A percentile compares a stretch with the other conserved stretches of the same genome.
Conservation (phyloP, 2,329 filamentous ascomycete species). For the Calonectria henricotiae region DNA sequence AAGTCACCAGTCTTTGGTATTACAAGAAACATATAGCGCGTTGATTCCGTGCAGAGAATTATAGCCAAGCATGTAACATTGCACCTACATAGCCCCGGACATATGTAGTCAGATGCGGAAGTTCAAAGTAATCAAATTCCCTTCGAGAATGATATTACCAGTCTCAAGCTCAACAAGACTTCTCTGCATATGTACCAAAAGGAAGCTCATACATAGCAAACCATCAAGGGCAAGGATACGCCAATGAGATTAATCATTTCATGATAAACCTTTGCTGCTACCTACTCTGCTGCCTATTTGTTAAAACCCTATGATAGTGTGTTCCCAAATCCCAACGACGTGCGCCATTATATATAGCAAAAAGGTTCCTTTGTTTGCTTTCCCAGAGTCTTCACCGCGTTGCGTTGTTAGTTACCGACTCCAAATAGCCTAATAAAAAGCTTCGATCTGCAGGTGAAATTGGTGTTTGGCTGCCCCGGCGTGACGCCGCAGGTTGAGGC, state of each 20-base stretch:
- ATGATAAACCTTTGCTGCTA: slow-evolving; percentile 22
- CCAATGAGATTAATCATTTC: slow-evolving; percentile 19
- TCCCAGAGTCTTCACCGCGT: slow-evolving; percentile 51
- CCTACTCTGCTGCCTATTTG: slow-evolving; percentile 1
- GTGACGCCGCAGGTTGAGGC: slow-evolving; percentile 52
- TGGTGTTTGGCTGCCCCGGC: slow-evolving; percentile 68
- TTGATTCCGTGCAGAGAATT: neutral
- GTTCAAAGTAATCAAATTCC: no score
- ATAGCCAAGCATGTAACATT: neutral
- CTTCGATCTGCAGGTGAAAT: slow-evolving; percentile 81
- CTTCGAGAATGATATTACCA: neutral
- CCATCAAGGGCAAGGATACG: neutral
- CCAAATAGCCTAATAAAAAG: slow-evolving; percentile 84
- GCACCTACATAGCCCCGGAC: no score
- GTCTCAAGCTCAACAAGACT: no score
- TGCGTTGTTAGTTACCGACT: slow-evolving; percentile 67
- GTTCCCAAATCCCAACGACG: slow-evolving; percentile 39
- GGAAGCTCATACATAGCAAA: neutral
- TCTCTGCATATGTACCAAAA: neutral
- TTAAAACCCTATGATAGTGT: slow-evolving; percentile 17
- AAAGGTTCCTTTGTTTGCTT: slow-evolving; percentile 20
- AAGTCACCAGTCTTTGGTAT: neutral
- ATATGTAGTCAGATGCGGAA: no score
- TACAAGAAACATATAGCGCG: neutral
- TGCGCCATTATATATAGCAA: slow-evolving; percentile 44